Evolutionary conservation across 305 asterid genomes (phyloP).

Genomic region (Nicotiana rustica): DNA sequence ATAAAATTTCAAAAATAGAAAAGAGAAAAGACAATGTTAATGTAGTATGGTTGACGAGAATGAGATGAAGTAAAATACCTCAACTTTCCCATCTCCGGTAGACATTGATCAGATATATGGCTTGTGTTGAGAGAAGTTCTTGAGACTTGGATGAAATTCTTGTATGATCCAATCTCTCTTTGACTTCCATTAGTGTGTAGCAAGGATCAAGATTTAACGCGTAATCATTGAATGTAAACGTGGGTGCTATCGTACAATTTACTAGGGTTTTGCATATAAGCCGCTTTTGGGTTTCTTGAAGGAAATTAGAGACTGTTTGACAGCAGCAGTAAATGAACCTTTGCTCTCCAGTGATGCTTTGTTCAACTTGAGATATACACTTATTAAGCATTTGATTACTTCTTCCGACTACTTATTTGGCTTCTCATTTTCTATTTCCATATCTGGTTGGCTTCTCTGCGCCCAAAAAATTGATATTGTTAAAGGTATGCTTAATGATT

Average conservation of each 20-base stretch:
- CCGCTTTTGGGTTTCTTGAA: slow-evolving; percentile 66
- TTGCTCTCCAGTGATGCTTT: slow-evolving; percentile 55
- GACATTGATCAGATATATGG: slow-evolving; percentile 62
- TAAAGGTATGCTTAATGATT: too few species aligned
- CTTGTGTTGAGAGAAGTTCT: slow-evolving; percentile 57
- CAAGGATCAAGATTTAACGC: slow-evolving; percentile 68
- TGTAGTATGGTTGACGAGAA: background rate
- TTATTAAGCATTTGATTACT: slow-evolving; percentile 67
- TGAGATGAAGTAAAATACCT: slow-evolving; percentile 48
- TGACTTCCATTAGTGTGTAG: slow-evolving; percentile 61
- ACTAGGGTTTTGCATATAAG: slow-evolving; percentile 68
- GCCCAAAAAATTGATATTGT: too few species aligned
- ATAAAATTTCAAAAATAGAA: slow-evolving; percentile 26
- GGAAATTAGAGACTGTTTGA: slow-evolving; percentile 54
- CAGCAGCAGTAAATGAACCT: slow-evolving; percentile 49
- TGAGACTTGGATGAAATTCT: slow-evolving; percentile 72
- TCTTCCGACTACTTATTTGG: slow-evolving; percentile 79
- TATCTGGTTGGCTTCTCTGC: slow-evolving; percentile 50
- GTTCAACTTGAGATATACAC: slow-evolving; percentile 67
- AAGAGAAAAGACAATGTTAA: background rate
- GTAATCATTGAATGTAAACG: slow-evolving; percentile 52
- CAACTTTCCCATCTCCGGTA: slow-evolving; percentile 70
- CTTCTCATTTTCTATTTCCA: slow-evolving; percentile 50
- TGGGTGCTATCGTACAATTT: slow-evolving; percentile 45
- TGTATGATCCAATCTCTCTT: slow-evolving; percentile 80